Conservation (phyloP, 1,284 basidiomycete species). For the Somion occarium region DNA sequence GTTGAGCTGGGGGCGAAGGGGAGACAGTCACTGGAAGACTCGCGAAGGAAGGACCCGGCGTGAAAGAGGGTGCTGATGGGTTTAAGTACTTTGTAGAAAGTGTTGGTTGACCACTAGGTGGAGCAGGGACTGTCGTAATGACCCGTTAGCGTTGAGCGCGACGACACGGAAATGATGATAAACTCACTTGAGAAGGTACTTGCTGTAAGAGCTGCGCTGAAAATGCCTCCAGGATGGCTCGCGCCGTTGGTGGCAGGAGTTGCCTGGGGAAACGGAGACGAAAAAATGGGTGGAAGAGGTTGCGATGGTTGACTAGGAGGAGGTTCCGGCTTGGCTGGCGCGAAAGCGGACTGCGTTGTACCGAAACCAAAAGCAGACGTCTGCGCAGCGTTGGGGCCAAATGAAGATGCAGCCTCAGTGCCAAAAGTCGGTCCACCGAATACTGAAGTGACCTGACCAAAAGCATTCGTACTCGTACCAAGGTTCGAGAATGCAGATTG, state of each 20-base stretch:
- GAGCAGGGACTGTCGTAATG: too few relatives aligned
- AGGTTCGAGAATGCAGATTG: slow-evolving; percentile 38
- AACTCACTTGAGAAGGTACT: neutral
- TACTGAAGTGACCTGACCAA: slow-evolving; percentile 21
- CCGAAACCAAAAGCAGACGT: slow-evolving; percentile 18
- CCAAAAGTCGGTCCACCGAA: slow-evolving; percentile 18
- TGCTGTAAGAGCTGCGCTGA: slow-evolving; percentile 1
- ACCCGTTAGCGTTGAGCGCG: too few relatives aligned
- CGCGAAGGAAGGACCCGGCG: neutral
- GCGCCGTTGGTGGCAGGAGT: neutral
- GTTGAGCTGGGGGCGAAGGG: neutral
- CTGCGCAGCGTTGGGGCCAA: neutral
- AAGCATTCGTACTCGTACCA: slow-evolving; percentile 18
- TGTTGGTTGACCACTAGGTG: neutral
- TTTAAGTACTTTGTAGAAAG: neutral
- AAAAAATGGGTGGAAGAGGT: neutral
- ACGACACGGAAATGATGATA: neutral
- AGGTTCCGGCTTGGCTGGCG: neutral
- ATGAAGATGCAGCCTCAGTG: slow-evolving; percentile 1
- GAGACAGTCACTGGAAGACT: neutral
- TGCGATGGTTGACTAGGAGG: neutral
- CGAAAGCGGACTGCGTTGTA: neutral
- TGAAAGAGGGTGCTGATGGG: neutral
- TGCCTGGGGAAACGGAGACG: neutral
- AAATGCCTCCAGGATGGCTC: neutral